phyloP scores from a whole-genome alignment of 441 rosid species.

The Pelargonium exstipulatum region DNA sequence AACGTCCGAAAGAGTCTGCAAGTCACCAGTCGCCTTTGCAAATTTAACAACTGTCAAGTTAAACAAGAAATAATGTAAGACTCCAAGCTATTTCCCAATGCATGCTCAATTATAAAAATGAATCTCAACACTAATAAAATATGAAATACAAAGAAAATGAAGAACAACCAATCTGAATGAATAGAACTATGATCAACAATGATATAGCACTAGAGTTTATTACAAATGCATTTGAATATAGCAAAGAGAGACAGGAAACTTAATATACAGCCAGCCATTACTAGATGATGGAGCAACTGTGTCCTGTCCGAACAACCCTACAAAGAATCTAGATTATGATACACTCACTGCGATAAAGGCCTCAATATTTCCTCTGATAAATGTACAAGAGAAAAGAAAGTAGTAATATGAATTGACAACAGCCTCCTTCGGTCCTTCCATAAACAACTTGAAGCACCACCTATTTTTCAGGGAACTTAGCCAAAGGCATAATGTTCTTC shows the following conservation, averaged over 20 bases:
- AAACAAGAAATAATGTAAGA: slow-evolving; percentile 1
- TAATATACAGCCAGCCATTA: background rate
- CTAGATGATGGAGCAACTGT: background rate
- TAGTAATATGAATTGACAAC: background rate
- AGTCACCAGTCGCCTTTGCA: slow-evolving; percentile 83
- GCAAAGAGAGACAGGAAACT: background rate
- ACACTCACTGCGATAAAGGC: background rate
- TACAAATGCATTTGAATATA: no score
- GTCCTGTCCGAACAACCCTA: background rate
- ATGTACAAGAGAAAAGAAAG: background rate
- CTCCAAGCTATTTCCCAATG: background rate
- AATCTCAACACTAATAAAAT: background rate
- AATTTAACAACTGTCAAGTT: slow-evolving; percentile 54
- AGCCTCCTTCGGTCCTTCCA: background rate
- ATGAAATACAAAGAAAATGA: background rate
- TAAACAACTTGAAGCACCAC: background rate
- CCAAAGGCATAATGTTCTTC: background rate
- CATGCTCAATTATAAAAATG: background rate
- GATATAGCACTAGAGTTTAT: background rate
- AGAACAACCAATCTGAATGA: background rate
- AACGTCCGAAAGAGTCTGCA: slow-evolving; percentile 82
- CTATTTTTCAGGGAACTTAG: background rate
- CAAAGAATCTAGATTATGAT: background rate
- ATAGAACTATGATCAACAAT: background rate
- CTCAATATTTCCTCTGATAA: background rate